phyloP scores from a whole-genome alignment of 768 basidiomycete species.

The Suillus subluteus region DNA sequence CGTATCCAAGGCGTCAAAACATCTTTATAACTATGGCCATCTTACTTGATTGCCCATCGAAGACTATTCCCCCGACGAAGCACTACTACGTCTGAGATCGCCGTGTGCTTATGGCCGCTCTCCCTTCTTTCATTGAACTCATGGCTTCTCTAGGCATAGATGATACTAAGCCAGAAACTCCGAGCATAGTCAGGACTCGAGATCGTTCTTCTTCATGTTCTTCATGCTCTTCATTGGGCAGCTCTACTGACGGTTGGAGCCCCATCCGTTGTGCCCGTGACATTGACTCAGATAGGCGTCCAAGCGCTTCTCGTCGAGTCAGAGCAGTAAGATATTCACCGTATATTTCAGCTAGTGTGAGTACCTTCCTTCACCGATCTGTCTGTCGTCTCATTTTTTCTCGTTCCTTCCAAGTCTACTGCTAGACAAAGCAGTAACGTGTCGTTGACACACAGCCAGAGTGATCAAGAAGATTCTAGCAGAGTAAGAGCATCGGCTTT shows the following conservation, averaged over 20 bases:
- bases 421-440: slow-evolving; percentile 51
- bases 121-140: slow-evolving; percentile 87
- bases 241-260: slow-evolving; percentile 35
- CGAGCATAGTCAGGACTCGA: slow-evolving; percentile 29
- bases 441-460: slow-evolving; percentile 30
- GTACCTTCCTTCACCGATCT: slow-evolving; percentile 8
- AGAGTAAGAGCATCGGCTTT: slow-evolving; percentile 39
- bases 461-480: slow-evolving; percentile 30
- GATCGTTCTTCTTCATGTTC: slow-evolving; percentile 48
- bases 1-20: slow-evolving; percentile 35
- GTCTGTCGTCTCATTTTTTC: not conserved
- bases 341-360: slow-evolving; percentile 32
- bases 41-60: slow-evolving; percentile 18
- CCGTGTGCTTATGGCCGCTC: slow-evolving; percentile 59
- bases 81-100: slow-evolving; percentile 30
- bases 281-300: slow-evolving; percentile 34
- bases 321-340: slow-evolving; percentile 35
- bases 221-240: slow-evolving; percentile 47
- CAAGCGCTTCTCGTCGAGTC: slow-evolving; percentile 26
- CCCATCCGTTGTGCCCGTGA: slow-evolving; percentile 38
- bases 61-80: slow-evolving; percentile 24
- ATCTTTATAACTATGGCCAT: slow-evolving; percentile 31
- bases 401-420: slow-evolving; percentile 30
- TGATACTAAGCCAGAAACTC: slow-evolving; percentile 34
- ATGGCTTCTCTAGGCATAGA: slow-evolving; percentile 84